Conservation (phyloP, 2,329 filamentous ascomycete genomes). For the Colletotrichum karsti region DNA sequence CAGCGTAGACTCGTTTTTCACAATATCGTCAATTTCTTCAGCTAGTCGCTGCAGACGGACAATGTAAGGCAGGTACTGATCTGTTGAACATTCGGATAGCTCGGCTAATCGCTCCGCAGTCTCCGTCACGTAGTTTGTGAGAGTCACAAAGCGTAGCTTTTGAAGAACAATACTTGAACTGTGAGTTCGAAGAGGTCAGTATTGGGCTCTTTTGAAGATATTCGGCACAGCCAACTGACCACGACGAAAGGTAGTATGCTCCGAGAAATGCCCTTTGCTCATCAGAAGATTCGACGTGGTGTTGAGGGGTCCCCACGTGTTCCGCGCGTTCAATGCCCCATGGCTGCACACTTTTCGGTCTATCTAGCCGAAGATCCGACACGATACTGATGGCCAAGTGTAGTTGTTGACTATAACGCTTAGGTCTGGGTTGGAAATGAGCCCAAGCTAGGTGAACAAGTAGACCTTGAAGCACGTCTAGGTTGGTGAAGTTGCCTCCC, state of each 20-base stretch:
- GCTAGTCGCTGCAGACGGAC: constrained; percentile 39
- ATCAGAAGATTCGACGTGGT: constrained; percentile 27
- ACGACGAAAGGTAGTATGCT: constrained; percentile 41
- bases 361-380: constrained; percentile 39
- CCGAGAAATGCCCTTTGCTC: constrained; percentile 40
- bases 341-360: constrained; percentile 35
- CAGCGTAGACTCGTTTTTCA: constrained; percentile 25
- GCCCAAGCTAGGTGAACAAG: constrained; percentile 42
- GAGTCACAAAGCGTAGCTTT: constrained; percentile 38
- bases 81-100: constrained; percentile 27
- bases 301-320: background rate
- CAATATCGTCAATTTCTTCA: constrained; percentile 39
- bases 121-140: constrained; percentile 37
- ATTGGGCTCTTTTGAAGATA: background rate
- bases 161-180: constrained; percentile 40
- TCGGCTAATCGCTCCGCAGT: constrained; percentile 33
- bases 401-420: constrained; percentile 39
- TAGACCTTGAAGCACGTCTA: constrained; percentile 41
- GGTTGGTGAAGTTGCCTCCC: constrained; percentile 34
- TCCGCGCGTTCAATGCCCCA: constrained; percentile 36
- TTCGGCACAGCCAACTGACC: constrained; percentile 27
- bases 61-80: constrained; percentile 39
- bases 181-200: background rate
- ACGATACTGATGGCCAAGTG: constrained; percentile 41
- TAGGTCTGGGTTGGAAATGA: constrained; percentile 39